Percentiles rank a stretch among this genome's conserved stretches.
phyloP scores from a whole-genome alignment of 148 eudicot genomes.

The Diospyros lotus region DNA sequence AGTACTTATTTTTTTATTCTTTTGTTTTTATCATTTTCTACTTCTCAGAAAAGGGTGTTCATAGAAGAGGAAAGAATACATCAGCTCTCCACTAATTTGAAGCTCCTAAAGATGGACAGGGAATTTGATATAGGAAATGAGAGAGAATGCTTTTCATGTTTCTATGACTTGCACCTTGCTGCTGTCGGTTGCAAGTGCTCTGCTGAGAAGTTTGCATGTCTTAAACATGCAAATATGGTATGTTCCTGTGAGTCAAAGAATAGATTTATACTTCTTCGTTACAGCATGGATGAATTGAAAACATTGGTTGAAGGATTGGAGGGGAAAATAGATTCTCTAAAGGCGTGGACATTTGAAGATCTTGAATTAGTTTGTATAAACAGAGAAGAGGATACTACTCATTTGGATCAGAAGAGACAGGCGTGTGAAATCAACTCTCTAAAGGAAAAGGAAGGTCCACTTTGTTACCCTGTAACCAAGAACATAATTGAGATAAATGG shows the following conservation, averaged over 20 bases:
- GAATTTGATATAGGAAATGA: slow-evolving; percentile 43
- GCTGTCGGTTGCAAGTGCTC: slow-evolving; percentile 54
- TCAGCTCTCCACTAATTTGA: slow-evolving; percentile 22
- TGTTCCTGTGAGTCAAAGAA: slow-evolving; percentile 39
- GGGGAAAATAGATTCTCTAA: slow-evolving; percentile 27
- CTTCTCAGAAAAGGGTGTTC: slow-evolving; percentile 42
- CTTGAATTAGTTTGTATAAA: slow-evolving; percentile 6
- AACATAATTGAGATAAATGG: not conserved
- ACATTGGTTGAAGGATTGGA: slow-evolving; percentile 46
- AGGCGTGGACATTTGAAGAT: slow-evolving; percentile 32
- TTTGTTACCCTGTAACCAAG: slow-evolving; percentile 9
- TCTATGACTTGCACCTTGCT: slow-evolving; percentile 54
- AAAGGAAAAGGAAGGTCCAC: slow-evolving; percentile 8
- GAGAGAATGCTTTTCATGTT: slow-evolving; percentile 58
- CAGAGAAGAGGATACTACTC: not conserved
- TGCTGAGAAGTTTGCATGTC: slow-evolving; percentile 46
- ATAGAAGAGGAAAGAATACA: slow-evolving; percentile 36
- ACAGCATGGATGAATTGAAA: slow-evolving; percentile 40
- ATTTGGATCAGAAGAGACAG: not conserved
- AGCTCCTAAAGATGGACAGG: slow-evolving; percentile 32
- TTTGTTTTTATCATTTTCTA: not conserved
- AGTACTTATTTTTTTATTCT: not conserved
- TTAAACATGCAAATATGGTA: slow-evolving; percentile 36
- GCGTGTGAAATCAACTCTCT: not conserved
- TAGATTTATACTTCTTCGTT: slow-evolving; percentile 34